These are phyloP conservation scores for Chaetomiaceae sp. DNA, from an alignment of 2,329 filamentous ascomycete genomes.

Conservation along the genomic window DNA sequence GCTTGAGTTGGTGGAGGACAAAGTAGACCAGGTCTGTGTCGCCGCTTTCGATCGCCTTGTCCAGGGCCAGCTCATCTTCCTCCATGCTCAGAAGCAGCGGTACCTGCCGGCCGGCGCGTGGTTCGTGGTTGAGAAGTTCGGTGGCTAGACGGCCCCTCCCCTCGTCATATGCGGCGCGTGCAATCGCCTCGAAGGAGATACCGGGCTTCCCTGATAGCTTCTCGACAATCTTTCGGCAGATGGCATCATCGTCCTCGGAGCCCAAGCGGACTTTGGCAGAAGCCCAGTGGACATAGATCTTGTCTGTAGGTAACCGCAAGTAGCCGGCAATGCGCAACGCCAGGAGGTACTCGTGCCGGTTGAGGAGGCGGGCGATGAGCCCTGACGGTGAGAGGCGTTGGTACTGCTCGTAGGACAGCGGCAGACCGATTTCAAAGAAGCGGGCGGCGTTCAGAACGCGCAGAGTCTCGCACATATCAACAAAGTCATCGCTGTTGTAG, in stretches of 20 bases:
- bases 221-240: slow-evolving; percentile 81
- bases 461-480: slow-evolving; percentile 93
- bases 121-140: slow-evolving; percentile 86
- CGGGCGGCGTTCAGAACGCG: slow-evolving; percentile 89
- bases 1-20: slow-evolving; percentile 81
- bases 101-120: slow-evolving; percentile 91
- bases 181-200: slow-evolving; percentile 94
- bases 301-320: slow-evolving; percentile 76
- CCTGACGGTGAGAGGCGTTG: slow-evolving; percentile 83
- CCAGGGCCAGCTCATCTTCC: slow-evolving; percentile 87
- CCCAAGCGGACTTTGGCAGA: slow-evolving; percentile 87
- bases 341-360: slow-evolving; percentile 84
- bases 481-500: slow-evolving; percentile 97
- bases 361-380: slow-evolving; percentile 79
- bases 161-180: slow-evolving; percentile 88
- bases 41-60: slow-evolving; percentile 93
- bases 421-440: slow-evolving; percentile 85
- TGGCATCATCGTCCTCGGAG: slow-evolving; percentile 78
- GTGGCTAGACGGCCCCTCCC: slow-evolving; percentile 85
- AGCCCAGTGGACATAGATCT: slow-evolving; percentile 96
- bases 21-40: slow-evolving; percentile 91
- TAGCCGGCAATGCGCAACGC: slow-evolving; percentile 86
- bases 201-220: slow-evolving; percentile 82
- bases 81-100: slow-evolving; percentile 91
- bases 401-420: slow-evolving; percentile 90